Evolutionary conservation across 2,329 filamentous ascomycete genomes (phyloP), one percentile per base, ranked within the genome.

Genomic region (Metarhizium rileyi): DNA sequence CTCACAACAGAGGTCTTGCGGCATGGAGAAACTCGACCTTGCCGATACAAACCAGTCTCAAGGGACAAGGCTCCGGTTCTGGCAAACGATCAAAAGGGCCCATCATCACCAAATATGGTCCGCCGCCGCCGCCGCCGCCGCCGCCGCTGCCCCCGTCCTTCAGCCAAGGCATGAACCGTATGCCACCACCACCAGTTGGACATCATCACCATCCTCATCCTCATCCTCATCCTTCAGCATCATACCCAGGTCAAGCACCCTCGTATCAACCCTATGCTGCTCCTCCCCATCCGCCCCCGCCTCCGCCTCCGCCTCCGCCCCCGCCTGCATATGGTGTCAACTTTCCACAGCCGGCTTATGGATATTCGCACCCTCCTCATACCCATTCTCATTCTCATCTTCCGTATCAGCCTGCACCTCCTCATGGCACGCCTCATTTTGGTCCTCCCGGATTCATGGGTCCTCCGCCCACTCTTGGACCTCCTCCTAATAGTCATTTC

Each of bases 1-100:
- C 46, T 47, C 27, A 18, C 46, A 67, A 18, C 46, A 67, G 67
- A 44, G 68, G 67, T 28, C 62, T 67, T 20, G 59, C 63, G 18
- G 66, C 65, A 26, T 68, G 66, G 61, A 68, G 63, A 46, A 68
- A 55, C 47, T 56, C 62, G 27, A 62, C 63, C n/a, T 55, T 56
- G 48, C 46, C 55, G 14, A 56, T 53, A 14, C 59, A 62, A 46
- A 53, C 55, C n/a, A 51, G 52, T n/a, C 50, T 52, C 26, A 64
- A 59, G 50, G 56, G 63, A 18, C 62, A 63, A 26, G 59, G 62
- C 27, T 55, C 56, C 25, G 59, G 57, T 18, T 50, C 60, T 8
- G 67, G 40, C 25, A 51, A 62, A 56, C 66, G 62, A 47, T 57
- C 55, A 28, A 68, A 61, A 48, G 66, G 60, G 3, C 62, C 62